Evolutionary conservation across 805 yeast species (phyloP).

Genomic region (Middelhovenomyces tepae): DNA sequence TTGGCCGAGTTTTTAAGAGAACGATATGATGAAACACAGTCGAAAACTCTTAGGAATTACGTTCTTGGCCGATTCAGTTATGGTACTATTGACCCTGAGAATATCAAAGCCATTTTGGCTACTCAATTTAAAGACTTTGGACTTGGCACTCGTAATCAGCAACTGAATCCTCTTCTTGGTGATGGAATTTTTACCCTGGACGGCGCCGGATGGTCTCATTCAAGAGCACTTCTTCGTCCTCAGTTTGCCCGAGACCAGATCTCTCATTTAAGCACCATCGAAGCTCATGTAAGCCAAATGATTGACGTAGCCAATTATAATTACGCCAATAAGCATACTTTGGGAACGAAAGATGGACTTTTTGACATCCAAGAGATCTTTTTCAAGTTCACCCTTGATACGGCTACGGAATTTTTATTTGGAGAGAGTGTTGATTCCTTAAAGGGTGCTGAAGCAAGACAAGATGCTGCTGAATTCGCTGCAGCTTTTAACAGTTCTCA

Average conservation of each 20-base stretch:
- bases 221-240: conserved; percentile 30
- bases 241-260: conserved; percentile 29
- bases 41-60: too few species aligned
- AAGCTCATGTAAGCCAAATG: conserved; percentile 22
- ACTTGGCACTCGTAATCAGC: conserved; percentile 22
- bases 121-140: conserved; percentile 26
- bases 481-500: conserved; percentile 17
- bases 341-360: conserved; percentile 6
- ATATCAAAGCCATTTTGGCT: conserved; percentile 23
- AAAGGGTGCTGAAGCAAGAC: conserved; percentile 2
- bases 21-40: too few species aligned
- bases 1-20: too few species aligned
- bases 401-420: conserved; percentile 24
- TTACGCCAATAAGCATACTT: conserved; percentile 2
- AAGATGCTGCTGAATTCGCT: conserved; percentile 19
- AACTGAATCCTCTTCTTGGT: conserved; percentile 26
- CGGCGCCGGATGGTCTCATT: conserved; percentile 30
- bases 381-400: conserved; percentile 22
- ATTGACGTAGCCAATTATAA: conserved; percentile 7
- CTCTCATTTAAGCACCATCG: conserved; percentile 20
- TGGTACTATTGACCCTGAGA: conserved; percentile 22
- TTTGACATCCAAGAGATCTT: conserved; percentile 15
- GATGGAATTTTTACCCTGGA: conserved; percentile 30
- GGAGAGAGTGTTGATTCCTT: conserved; percentile 18
- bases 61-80: conserved; percentile 3